Percentiles rank a stretch among this genome's conserved stretches.
Evolutionary conservation across 495 filamentous ascomycete genomes (phyloP).

Genomic region (Penicillium paradoxum): DNA sequence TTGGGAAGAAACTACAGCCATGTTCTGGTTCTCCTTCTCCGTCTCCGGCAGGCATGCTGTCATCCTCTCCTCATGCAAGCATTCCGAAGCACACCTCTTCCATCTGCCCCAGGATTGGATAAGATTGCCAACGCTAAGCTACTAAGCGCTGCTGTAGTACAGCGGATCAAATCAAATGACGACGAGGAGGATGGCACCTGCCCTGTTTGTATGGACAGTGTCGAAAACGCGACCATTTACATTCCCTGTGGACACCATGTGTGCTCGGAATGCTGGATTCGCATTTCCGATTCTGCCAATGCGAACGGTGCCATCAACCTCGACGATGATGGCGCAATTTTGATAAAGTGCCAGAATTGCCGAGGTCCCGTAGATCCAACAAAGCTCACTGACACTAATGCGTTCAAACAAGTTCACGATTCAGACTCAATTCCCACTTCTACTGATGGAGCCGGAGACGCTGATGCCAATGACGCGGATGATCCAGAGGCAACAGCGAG

Average conservation of each 20-base stretch:
- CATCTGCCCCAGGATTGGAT: slow-evolving; percentile 53
- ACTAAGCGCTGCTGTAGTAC: slow-evolving; percentile 57
- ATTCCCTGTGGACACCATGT: slow-evolving; percentile 81
- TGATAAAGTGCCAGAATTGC: slow-evolving; percentile 72
- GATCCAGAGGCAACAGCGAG: slow-evolving; percentile 31
- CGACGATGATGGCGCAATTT: slow-evolving; percentile 48
- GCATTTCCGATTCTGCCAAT: slow-evolving; percentile 59
- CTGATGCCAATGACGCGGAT: slow-evolving; percentile 24
- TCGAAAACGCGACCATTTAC: slow-evolving; percentile 71
- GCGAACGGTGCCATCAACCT: slow-evolving; percentile 37
- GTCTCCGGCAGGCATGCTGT: slow-evolving; percentile 80
- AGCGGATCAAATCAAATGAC: slow-evolving; percentile 59
- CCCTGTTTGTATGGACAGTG: slow-evolving; percentile 75
- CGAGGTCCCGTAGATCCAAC: slow-evolving; percentile 56
- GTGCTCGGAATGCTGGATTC: slow-evolving; percentile 74
- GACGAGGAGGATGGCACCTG: slow-evolving; percentile 51
- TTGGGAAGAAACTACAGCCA: slow-evolving; percentile 77
- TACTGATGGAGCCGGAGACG: slow-evolving; percentile 7
- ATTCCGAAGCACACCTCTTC: slow-evolving; percentile 51
- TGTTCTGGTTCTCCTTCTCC: slow-evolving; percentile 78
- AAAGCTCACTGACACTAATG: slow-evolving; percentile 65
- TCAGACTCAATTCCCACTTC: slow-evolving; percentile 32
- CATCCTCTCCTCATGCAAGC: slow-evolving; percentile 89
- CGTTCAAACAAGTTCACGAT: slow-evolving; percentile 73
- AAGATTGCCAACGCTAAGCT: slow-evolving; percentile 63